A percentile compares a stretch with the other conserved stretches of the same genome.
phyloP scores from a whole-genome alignment of 139 green algal species.

The Tetratostichococcus sp. region DNA sequence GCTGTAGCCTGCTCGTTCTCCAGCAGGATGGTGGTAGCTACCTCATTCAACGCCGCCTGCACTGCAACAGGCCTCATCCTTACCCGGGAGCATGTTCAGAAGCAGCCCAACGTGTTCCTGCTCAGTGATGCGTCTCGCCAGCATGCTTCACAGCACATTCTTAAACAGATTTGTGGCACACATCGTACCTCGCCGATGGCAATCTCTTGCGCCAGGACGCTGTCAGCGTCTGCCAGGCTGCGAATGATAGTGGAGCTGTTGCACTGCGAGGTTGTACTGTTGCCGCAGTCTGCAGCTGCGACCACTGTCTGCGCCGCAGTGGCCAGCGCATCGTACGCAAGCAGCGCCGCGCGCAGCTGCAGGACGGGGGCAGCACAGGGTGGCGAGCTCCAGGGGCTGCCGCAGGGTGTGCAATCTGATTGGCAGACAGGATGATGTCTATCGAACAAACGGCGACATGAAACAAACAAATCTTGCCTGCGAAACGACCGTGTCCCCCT shows the following conservation, averaged over 20 bases:
- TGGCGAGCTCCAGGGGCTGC: no score
- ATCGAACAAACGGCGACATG: no score
- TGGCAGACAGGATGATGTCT: no score
- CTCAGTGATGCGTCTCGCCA: no score
- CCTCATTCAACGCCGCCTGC: not conserved
- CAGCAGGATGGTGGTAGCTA: not conserved
- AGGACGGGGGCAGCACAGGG: no score
- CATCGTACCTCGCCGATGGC: not conserved
- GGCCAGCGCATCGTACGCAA: not conserved
- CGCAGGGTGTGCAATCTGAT: no score
- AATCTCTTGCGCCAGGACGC: not conserved
- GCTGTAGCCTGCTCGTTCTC: not conserved
- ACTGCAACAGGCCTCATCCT: no score
- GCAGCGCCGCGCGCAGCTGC: not conserved
- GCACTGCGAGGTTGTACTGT: not conserved
- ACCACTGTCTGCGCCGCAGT: not conserved
- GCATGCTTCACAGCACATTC: no score
- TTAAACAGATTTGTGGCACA: no score
- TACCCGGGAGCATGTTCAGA: no score
- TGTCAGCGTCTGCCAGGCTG: not conserved
- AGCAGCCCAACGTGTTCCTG: no score
- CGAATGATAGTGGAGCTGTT: not conserved
- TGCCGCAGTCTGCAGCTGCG: not conserved
- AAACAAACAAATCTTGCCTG: not conserved
- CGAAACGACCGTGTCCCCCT: not conserved